These are phyloP conservation scores for Helichrysum umbraculigerum DNA, from an alignment of 129 eudicot species.

Conservation along the genomic window DNA sequence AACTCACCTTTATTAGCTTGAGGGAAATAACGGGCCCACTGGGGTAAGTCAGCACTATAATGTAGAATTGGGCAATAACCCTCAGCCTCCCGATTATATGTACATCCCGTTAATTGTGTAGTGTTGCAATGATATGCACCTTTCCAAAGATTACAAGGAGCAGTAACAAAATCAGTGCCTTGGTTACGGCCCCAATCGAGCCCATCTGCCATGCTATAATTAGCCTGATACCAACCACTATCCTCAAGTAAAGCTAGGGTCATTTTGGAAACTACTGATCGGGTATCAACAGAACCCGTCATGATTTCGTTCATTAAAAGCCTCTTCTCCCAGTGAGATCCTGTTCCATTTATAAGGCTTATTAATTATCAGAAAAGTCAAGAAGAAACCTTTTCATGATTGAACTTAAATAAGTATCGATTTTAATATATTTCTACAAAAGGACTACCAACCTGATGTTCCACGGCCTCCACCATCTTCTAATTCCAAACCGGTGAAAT, in stretches of 20 bases:
- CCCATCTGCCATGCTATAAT: slow-evolving; percentile 84
- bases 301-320: slow-evolving; percentile 94
- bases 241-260: slow-evolving; percentile 89
- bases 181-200: slow-evolving; percentile 97
- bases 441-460: slow-evolving; percentile 64
- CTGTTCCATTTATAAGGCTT: slow-evolving; percentile 35
- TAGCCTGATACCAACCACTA: slow-evolving; percentile 93
- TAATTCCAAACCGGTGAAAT: slow-evolving; percentile 93
- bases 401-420: neutral
- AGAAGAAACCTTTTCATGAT: too few relatives aligned
- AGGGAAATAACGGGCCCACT: slow-evolving; percentile 92
- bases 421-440: neutral
- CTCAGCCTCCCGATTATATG: slow-evolving; percentile 89
- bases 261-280: slow-evolving; percentile 94
- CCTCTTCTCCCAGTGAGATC: slow-evolving; percentile 99
- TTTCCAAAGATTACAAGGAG: slow-evolving; percentile 93
- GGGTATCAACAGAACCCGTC: slow-evolving; percentile 95
- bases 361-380: neutral
- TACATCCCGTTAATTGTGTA: slow-evolving; percentile 83
- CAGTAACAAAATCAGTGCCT: slow-evolving; percentile 85
- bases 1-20: slow-evolving; percentile 77
- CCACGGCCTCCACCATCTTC: slow-evolving; percentile 99
- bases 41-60: slow-evolving; percentile 83
- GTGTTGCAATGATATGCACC: slow-evolving; percentile 94
- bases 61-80: slow-evolving; percentile 89